phyloP scores from a whole-genome alignment of 2,329 filamentous ascomycete species.

The Cercospora nicotianae region DNA sequence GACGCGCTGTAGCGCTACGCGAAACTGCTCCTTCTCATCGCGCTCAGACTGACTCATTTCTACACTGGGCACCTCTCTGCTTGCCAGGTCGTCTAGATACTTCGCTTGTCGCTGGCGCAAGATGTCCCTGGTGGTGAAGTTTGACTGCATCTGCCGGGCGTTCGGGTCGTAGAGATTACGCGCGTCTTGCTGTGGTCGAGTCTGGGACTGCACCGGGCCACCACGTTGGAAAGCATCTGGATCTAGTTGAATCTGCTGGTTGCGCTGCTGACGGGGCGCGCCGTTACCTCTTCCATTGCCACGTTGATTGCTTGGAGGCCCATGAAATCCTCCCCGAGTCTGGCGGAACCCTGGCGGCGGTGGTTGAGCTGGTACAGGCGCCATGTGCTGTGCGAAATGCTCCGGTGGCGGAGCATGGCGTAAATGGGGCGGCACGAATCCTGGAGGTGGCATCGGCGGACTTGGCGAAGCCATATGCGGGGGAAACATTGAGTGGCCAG shows the following conservation, averaged over 20 bases:
- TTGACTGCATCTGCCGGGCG: conserved; percentile 16
- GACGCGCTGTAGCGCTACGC: conserved; percentile 62
- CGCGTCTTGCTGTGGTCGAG: conserved; percentile 18
- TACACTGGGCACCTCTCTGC: conserved; percentile 55
- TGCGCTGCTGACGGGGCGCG: conserved; percentile 23
- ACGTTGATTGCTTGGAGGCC: conserved; percentile 6
- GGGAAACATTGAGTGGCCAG: conserved; percentile 2
- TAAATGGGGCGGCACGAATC: conserved; percentile 17
- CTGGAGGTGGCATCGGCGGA: conserved; percentile 8
- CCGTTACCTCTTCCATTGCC: conserved; percentile 17
- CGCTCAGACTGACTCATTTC: conserved; percentile 66
- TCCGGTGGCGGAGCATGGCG: conserved; percentile 12
- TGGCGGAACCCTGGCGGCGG: conserved; percentile 13
- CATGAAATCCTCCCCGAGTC: conserved; percentile 2
- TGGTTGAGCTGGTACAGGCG: not conserved
- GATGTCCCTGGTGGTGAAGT: conserved; percentile 18
- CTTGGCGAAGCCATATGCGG: conserved; percentile 1
- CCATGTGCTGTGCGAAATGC: not conserved
- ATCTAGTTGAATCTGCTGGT: conserved; percentile 33
- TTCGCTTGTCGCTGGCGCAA: conserved; percentile 39
- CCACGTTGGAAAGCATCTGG: conserved; percentile 38
- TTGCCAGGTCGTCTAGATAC: conserved; percentile 47
- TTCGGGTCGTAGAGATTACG: conserved; percentile 36
- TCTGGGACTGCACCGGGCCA: conserved; percentile 23
- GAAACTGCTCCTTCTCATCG: conserved; percentile 69